A percentile compares a stretch with the other conserved stretches of the same genome.
Conservation (phyloP, 768 basidiomycete genomes). For the Sarcodon sp. region DNA sequence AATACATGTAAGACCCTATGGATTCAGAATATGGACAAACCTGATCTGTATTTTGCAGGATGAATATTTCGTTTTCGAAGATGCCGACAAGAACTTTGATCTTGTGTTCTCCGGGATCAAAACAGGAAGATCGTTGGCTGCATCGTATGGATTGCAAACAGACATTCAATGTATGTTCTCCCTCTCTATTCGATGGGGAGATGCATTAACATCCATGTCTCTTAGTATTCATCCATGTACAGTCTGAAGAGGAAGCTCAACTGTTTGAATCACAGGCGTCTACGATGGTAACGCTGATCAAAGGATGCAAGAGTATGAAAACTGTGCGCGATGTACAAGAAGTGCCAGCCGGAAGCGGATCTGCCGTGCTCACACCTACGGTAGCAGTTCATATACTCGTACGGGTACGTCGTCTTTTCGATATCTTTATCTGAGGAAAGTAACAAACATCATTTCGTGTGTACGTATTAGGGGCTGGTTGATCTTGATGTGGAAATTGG, state of each 20-base stretch:
- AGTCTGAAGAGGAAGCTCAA: constrained; percentile 44
- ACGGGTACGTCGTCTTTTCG: constrained; percentile 36
- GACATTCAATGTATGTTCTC: constrained; percentile 62
- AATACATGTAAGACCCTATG: constrained; percentile 39
- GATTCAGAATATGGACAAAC: background rate
- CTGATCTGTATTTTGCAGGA: constrained; percentile 30
- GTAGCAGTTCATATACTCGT: constrained; percentile 78
- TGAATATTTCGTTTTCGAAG: constrained; percentile 40
- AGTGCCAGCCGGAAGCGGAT: constrained; percentile 85
- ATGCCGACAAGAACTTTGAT: constrained; percentile 80
- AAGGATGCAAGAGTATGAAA: constrained; percentile 70
- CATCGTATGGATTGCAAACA: constrained; percentile 77
- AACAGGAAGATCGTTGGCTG: constrained; percentile 73
- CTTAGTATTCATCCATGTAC: constrained; percentile 68
- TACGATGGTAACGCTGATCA: constrained; percentile 74
- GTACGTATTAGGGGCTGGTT: constrained; percentile 59
- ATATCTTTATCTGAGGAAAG: background rate
- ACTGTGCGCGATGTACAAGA: constrained; percentile 51
- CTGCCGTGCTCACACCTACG: constrained; percentile 62
- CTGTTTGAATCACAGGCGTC: constrained; percentile 62
- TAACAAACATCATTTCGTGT: background rate
- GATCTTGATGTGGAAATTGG: constrained; percentile 80
- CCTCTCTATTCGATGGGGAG: background rate
- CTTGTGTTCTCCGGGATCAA: constrained; percentile 71
- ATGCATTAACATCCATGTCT: constrained; percentile 1